Evolutionary conservation across 169 alveolate species (phyloP), one percentile per base, ranked within the genome.

Genomic region (Cryptosporidium ryanae): DNA sequence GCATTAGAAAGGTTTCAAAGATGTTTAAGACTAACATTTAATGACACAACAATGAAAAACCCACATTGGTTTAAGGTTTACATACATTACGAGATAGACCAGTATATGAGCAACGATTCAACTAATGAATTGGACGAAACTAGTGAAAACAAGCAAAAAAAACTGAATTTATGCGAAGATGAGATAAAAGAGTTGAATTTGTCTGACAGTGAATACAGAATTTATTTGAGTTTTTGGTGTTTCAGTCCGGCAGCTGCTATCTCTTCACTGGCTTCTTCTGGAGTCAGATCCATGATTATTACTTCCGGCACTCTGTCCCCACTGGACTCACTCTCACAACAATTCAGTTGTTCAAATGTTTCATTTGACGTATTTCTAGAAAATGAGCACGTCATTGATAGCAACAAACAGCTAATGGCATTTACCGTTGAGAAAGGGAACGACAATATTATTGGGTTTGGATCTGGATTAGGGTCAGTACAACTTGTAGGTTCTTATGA

Each of bases 271-370:
- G 71, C 90, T 82, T 84, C 93, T 31, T 91, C 93, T 55, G 96
- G 93, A 61, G 91, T 92, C 15, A 90, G 95, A 81, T 93, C 97
- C 0, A 90, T 95, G 13, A 92, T 96, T 32, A 95, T 97, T 46
- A 96, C 99, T 1, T 96, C 99, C 17, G 99, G 99, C 1, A 97
- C 99, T 12, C 92, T 97, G 82, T 92, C 98, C 0, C 99, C 99
- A 13, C 90, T 96, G 48, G 93, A 90, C 61, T 94, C 96, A 38
- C 91, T 96, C 89, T 95, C 95, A 61, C 93, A 92, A 23, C 97
- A 95, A 82, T 84, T 97, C 8, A 93, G 96, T 15, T 95, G 96
- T 18, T 82, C 89, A 66, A 93, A 93, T 81, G 70, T 96, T n/a
- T 70, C 92, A 65, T 97, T 96, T 90, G 92, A 94, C 66, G 90